phyloP scores from a whole-genome alignment of 2,329 filamentous ascomycete genomes.

The Blastomyces gilchristii region DNA sequence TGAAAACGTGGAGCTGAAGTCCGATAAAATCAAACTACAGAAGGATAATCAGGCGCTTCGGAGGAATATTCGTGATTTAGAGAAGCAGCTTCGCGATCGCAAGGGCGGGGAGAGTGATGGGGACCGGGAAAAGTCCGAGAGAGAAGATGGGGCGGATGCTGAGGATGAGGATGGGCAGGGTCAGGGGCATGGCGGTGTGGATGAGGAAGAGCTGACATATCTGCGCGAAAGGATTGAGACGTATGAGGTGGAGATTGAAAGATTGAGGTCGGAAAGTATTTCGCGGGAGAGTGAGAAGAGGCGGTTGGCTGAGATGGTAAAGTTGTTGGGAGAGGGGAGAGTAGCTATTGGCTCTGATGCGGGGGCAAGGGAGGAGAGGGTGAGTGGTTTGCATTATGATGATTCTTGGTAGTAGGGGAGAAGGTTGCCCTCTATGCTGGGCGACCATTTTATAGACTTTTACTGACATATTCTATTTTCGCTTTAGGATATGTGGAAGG shows the following conservation, averaged over 20 bases:
- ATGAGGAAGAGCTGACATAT: slow-evolving; percentile 78
- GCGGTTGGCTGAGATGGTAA: slow-evolving; percentile 72
- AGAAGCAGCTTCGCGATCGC: slow-evolving; percentile 60
- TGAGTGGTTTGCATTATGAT: slow-evolving; percentile 22
- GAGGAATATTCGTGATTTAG: slow-evolving; percentile 72
- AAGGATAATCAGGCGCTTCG: slow-evolving; percentile 81
- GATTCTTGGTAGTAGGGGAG: slow-evolving; percentile 17
- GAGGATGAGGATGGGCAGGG: slow-evolving; percentile 34
- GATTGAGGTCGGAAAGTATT: slow-evolving; percentile 66
- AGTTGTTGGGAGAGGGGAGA: slow-evolving; percentile 48
- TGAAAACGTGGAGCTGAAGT: slow-evolving; percentile 92
- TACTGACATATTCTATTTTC: neutral
- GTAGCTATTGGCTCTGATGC: slow-evolving; percentile 39
- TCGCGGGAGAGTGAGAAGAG: slow-evolving; percentile 75
- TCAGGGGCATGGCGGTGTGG: slow-evolving; percentile 46
- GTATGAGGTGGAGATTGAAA: slow-evolving; percentile 73
- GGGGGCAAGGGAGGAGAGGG: slow-evolving; percentile 40
- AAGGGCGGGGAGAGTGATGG: slow-evolving; percentile 39
- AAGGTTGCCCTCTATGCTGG: neutral
- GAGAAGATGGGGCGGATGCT: slow-evolving; percentile 36
- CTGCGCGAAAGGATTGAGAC: slow-evolving; percentile 77
- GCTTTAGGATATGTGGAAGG: slow-evolving; percentile 75
- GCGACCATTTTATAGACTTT: slow-evolving; percentile 15
- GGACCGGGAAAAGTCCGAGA: slow-evolving; percentile 26
- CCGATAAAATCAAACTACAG: slow-evolving; percentile 75